Conservation (phyloP, 306 rosid species). For the Spatholobus suberectus region DNA sequence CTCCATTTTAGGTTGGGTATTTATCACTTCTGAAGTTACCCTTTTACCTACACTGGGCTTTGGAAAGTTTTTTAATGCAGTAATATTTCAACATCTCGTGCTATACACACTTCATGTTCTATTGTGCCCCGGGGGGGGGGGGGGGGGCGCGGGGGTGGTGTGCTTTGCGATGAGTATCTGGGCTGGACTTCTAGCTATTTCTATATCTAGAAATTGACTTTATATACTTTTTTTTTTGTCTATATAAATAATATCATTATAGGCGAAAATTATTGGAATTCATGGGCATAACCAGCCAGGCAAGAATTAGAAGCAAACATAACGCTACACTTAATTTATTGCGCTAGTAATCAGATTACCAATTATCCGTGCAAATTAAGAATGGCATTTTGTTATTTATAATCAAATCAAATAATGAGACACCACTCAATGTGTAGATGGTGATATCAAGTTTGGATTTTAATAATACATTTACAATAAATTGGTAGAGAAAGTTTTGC, state of each 20-base stretch:
- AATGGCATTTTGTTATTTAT: background rate
- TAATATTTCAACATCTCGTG: background rate
- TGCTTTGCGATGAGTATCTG: background rate
- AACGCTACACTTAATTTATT: background rate
- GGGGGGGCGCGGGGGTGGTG: no score
- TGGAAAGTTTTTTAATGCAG: background rate
- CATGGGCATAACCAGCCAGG: background rate
- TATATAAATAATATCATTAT: background rate
- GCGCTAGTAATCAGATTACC: background rate
- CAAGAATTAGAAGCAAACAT: background rate
- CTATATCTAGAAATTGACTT: background rate
- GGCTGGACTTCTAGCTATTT: background rate
- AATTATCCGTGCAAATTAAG: background rate
- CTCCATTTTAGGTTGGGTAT: no score
- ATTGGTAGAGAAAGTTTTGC: background rate
- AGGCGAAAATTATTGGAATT: background rate
- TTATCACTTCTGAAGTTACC: no score
- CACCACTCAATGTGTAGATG: background rate
- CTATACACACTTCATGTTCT: background rate
- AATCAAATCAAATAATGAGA: background rate
- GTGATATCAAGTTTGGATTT: background rate
- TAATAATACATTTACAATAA: background rate
- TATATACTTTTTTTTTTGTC: background rate
- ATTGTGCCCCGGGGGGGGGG: no score
- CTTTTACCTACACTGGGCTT: background rate